Percentiles rank a stretch among this genome's conserved stretches.
These are phyloP conservation scores for Cryptosporidium baileyi DNA, from an alignment of 169 alveolate species.

Conservation along the genomic window DNA sequence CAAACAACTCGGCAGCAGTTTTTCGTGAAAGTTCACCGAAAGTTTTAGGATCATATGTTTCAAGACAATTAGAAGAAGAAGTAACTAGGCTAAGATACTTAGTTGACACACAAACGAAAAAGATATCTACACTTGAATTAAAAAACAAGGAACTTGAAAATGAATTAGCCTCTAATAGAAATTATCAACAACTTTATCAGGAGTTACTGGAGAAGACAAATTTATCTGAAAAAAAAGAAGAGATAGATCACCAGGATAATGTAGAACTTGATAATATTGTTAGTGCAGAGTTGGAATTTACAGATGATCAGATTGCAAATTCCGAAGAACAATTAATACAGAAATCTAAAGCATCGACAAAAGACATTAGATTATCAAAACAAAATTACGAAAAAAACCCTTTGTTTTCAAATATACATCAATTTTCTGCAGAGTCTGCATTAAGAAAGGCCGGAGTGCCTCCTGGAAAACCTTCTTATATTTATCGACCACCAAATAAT, in stretches of 20 bases:
- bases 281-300: background rate
- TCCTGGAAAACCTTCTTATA: constrained; percentile 64
- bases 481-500: constrained; percentile 43
- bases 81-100: constrained; percentile 52
- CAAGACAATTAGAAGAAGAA: constrained; percentile 66
- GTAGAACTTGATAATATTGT: background rate
- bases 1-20: constrained; percentile 30
- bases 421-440: constrained; percentile 67
- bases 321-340: background rate
- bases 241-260: background rate
- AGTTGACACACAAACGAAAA: constrained; percentile 59
- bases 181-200: constrained; percentile 45
- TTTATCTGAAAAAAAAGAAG: background rate
- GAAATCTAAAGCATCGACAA: background rate
- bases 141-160: constrained; percentile 50
- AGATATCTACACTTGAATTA: constrained; percentile 27
- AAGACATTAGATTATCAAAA: background rate
- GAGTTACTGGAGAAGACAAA: constrained; percentile 19
- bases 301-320: background rate
- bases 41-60: constrained; percentile 59
- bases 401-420: constrained; percentile 53
- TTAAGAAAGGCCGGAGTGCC: constrained; percentile 69
- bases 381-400: background rate
- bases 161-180: constrained; percentile 10
- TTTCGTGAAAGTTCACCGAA: constrained; percentile 55